A percentile compares a stretch with the other conserved stretches of the same genome.
These are phyloP conservation scores for Colletotrichum filicis DNA, from an alignment of 2,329 filamentous ascomycete genomes.

Conservation along the genomic window DNA sequence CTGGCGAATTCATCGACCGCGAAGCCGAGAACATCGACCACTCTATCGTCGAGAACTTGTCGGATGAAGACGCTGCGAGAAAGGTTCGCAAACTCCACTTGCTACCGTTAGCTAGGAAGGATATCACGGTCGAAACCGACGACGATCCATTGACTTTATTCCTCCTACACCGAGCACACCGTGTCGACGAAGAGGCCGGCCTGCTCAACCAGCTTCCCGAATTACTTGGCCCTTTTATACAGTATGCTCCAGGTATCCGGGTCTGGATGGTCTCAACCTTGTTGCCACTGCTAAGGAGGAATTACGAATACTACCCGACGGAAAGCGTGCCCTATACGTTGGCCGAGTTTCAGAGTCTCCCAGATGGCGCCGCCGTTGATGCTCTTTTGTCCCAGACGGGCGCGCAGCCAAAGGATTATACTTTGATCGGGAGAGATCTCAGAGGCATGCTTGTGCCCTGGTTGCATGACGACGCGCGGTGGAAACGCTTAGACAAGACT, in stretches of 20 bases:
- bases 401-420: conserved; percentile 48
- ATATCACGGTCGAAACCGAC: conserved; percentile 57
- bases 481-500: conserved; percentile 47
- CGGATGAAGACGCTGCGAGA: conserved; percentile 72
- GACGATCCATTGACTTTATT: conserved; percentile 71
- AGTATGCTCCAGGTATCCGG: conserved; percentile 68
- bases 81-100: conserved; percentile 73
- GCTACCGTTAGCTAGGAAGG: conserved; percentile 63
- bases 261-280: conserved; percentile 77
- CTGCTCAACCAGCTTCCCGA: conserved; percentile 74
- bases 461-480: conserved; percentile 73
- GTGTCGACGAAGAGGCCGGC: conserved; percentile 79
- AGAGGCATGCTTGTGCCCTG: conserved; percentile 78
- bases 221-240: conserved; percentile 76
- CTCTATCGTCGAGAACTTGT: conserved; percentile 65
- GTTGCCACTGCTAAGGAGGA: conserved; percentile 75
- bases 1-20: conserved; percentile 54
- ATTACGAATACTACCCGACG: conserved; percentile 75
- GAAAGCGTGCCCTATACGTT: conserved; percentile 62
- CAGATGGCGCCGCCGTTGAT: conserved; percentile 68
- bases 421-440: conserved; percentile 70
- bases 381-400: conserved; percentile 70
- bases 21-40: conserved; percentile 62
- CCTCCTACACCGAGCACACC: conserved; percentile 73
- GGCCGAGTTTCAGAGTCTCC: conserved; percentile 70